Conservation (phyloP, 2,329 filamentous ascomycete species). For the Paraconiothyrium sp. region DNA sequence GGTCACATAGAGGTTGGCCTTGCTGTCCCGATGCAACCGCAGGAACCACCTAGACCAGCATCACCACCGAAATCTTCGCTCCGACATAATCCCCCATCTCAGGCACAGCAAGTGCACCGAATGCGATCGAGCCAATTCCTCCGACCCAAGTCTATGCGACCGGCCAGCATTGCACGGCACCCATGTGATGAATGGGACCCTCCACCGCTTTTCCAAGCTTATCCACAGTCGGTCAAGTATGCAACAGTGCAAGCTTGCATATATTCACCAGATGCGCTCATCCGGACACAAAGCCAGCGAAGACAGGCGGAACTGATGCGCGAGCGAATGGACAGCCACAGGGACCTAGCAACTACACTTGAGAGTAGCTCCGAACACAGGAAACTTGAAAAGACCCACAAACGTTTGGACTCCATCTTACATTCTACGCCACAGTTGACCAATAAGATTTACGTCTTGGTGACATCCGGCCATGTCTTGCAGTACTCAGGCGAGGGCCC, state of each 20-base stretch:
- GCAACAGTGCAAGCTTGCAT: conserved; percentile 73
- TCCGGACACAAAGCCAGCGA: conserved; percentile 66
- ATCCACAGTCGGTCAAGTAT: conserved; percentile 82
- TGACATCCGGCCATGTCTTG: conserved; percentile 75
- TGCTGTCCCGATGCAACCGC: conserved; percentile 46
- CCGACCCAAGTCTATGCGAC: conserved; percentile 41
- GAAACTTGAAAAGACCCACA: conserved; percentile 56
- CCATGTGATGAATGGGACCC: conserved; percentile 50
- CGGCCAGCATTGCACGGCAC: conserved; percentile 23
- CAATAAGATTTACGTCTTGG: conserved; percentile 76
- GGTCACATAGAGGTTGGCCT: conserved; percentile 57
- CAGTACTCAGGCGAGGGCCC: conserved; percentile 77
- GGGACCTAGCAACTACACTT: conserved; percentile 42
- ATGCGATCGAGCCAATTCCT: conserved; percentile 45
- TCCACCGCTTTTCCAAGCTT: conserved; percentile 86
- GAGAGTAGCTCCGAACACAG: conserved; percentile 41
- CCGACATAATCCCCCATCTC: conserved; percentile 41
- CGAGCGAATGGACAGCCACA: conserved; percentile 48
- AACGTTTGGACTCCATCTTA: conserved; percentile 47
- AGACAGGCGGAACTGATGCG: conserved; percentile 57
- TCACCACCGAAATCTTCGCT: conserved; percentile 40
- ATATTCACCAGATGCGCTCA: conserved; percentile 73
- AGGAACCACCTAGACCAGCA: conserved; percentile 34
- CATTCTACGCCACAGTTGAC: conserved; percentile 70
- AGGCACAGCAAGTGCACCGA: conserved; percentile 40